Evolutionary conservation across 176 grass and related monocot species (phyloP).

Genomic region (Rhynchospora pubera): DNA sequence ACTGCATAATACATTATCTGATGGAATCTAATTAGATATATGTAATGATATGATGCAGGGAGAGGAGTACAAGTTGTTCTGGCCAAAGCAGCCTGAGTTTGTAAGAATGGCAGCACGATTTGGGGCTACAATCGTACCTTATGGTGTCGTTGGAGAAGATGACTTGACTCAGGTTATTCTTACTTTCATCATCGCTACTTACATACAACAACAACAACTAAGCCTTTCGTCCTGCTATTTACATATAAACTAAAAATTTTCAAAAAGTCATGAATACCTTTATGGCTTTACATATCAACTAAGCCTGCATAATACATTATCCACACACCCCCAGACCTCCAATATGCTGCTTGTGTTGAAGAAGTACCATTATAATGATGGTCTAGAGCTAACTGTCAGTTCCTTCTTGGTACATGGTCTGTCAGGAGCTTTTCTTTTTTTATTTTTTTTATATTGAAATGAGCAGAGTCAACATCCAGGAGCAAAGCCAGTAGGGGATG

Average conservation of each 20-base stretch:
- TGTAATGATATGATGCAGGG: conserved; percentile 37
- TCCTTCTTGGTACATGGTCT: not conserved
- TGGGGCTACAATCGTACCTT: conserved; percentile 73
- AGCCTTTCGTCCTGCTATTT: too few relatives aligned
- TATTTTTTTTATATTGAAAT: too few relatives aligned
- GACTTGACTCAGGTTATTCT: conserved; percentile 60
- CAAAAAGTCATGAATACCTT: too few relatives aligned
- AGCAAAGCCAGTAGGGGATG: too few relatives aligned
- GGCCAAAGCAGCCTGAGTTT: conserved; percentile 92
- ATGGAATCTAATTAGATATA: not conserved
- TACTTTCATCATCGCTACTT: not conserved
- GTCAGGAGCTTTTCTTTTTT: not conserved
- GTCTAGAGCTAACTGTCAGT: not conserved
- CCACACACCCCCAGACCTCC: not conserved
- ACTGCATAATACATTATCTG: not conserved
- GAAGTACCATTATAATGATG: not conserved
- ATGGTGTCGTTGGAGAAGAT: conserved; percentile 83
- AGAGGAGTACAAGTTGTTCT: conserved; percentile 87
- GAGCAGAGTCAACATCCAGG: too few relatives aligned
- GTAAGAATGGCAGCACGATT: conserved; percentile 92
- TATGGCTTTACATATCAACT: too few relatives aligned
- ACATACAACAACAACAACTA: too few relatives aligned
- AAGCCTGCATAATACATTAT: too few relatives aligned
- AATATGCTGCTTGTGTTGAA: not conserved
- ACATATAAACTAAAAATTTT: too few relatives aligned